These are phyloP conservation scores for Vitis rotundifolia DNA, from an alignment of 164 flowering plant genomes.

Conservation along the genomic window DNA sequence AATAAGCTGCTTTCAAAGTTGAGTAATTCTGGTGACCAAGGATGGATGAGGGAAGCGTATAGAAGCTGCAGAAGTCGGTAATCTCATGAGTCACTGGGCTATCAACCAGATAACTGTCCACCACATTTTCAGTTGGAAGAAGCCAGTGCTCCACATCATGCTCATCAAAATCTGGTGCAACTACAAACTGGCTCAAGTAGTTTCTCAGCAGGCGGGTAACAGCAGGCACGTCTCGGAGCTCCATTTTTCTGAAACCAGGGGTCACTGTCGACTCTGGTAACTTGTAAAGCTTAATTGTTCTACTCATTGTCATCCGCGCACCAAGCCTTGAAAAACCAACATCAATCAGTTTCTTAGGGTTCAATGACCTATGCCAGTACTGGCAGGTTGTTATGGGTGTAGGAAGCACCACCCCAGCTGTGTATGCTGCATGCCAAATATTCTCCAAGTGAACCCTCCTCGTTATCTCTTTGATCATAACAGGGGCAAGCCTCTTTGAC, in stretches of 20 bases:
- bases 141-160: slow-evolving; percentile 32
- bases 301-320: slow-evolving; percentile 32
- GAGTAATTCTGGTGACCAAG: slow-evolving; percentile 28
- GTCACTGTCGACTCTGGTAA: slow-evolving; percentile 23
- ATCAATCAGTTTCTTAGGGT: slow-evolving; percentile 32
- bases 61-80: slow-evolving; percentile 33
- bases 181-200: slow-evolving; percentile 23
- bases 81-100: slow-evolving; percentile 29
- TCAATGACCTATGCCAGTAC: slow-evolving; percentile 33
- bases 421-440: slow-evolving; percentile 34
- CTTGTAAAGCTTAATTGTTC: slow-evolving; percentile 28
- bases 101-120: slow-evolving; percentile 29
- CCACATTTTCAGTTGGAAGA: slow-evolving; percentile 20
- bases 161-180: slow-evolving; percentile 30
- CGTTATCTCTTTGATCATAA: slow-evolving; percentile 33
- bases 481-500: slow-evolving; percentile 31
- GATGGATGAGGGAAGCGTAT: slow-evolving; percentile 30
- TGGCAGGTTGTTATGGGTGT: slow-evolving; percentile 29
- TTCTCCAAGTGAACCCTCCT: slow-evolving; percentile 32
- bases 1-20: slow-evolving; percentile 29
- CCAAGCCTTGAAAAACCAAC: slow-evolving; percentile 35
- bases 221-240: slow-evolving; percentile 32
- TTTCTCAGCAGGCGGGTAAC: slow-evolving; percentile 20
- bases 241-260: slow-evolving; percentile 33
- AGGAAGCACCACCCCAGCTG: slow-evolving; percentile 30